Conservation (phyloP, 176 grass and related monocot species). For the Zizania latifolia region DNA sequence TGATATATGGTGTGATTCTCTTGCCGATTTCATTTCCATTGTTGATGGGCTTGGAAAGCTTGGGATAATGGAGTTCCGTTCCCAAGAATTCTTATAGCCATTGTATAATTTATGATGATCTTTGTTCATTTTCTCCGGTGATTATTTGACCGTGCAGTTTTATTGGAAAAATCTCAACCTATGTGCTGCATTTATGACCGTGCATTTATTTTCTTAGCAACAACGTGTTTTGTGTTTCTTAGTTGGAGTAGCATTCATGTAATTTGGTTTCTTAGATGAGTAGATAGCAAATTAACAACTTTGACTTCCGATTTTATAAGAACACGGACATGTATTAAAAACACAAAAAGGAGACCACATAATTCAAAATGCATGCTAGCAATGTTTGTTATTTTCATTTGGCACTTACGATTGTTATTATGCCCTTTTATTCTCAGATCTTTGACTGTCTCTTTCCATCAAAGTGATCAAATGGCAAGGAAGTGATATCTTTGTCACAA, state of each 20-base stretch:
- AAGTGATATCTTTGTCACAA: slow-evolving; percentile 31
- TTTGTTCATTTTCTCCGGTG: background rate
- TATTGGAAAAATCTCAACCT: background rate
- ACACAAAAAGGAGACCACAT: background rate
- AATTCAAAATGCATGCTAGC: background rate
- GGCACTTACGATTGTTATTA: background rate
- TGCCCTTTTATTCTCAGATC: background rate
- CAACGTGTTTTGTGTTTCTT: background rate
- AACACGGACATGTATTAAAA: background rate
- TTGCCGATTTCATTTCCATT: background rate
- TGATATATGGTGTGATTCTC: background rate
- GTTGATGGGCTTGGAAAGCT: background rate
- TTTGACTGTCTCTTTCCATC: background rate
- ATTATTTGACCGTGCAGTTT: background rate
- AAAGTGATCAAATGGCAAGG: background rate
- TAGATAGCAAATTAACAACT: background rate
- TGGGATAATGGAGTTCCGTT: background rate
- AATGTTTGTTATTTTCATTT: background rate
- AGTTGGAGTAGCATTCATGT: background rate
- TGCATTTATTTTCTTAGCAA: background rate
- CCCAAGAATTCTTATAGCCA: background rate
- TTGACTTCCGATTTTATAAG: background rate
- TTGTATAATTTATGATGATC: background rate
- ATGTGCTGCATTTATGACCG: background rate
- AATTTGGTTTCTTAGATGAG: background rate